phyloP scores from a whole-genome alignment of 164 flowering plant species.

The Vitis rupestris region DNA sequence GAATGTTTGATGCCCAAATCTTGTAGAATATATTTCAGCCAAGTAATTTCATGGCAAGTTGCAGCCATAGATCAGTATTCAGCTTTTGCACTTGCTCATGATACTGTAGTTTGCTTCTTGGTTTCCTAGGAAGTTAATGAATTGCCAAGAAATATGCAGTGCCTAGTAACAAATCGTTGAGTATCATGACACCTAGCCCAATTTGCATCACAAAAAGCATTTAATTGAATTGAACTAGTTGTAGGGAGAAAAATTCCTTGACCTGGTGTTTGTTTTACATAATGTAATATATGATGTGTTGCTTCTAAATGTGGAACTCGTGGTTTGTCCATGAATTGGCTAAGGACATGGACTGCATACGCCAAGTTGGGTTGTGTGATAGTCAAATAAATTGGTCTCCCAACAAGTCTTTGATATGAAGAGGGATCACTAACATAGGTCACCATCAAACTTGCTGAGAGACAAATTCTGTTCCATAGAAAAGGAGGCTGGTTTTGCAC shows the following conservation, averaged over 20 bases:
- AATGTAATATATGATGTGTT: background rate
- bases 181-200: background rate
- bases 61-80: conserved; percentile 1
- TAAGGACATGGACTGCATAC: too few relatives aligned
- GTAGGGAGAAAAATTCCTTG: background rate
- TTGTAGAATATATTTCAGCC: background rate
- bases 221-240: background rate
- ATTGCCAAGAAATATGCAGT: background rate
- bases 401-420: conserved; percentile 5
- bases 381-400: conserved; percentile 8
- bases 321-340: too few relatives aligned
- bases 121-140: background rate
- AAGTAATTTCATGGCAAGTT: conserved; percentile 1
- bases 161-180: background rate
- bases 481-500: conserved; percentile 9
- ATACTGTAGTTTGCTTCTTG: background rate
- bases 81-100: background rate
- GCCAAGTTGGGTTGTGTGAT: conserved; percentile 4
- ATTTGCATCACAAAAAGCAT: too few relatives aligned
- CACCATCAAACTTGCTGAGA: conserved; percentile 12
- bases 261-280: background rate
- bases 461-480: conserved; percentile 13
- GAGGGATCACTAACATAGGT: conserved; percentile 6
- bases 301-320: too few relatives aligned
- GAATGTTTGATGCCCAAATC: background rate